Percentiles rank a stretch among this genome's conserved stretches.
These are phyloP conservation scores for Suillus tomentosus DNA, from an alignment of 768 basidiomycete species.

Conservation along the genomic window DNA sequence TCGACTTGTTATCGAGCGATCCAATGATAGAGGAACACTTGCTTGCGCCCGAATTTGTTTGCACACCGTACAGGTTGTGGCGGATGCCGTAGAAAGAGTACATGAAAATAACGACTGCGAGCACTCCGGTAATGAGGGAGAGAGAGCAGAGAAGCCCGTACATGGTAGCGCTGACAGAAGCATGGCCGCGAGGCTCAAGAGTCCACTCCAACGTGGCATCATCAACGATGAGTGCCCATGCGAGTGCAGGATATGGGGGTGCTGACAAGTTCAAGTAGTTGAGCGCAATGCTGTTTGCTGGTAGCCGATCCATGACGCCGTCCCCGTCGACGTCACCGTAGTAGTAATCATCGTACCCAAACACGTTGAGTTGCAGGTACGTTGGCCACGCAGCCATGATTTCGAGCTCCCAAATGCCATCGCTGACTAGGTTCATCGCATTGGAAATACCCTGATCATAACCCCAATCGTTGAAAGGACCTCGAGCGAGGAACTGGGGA, in stretches of 20 bases:
- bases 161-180: slow-evolving; percentile 82
- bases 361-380: slow-evolving; percentile 88
- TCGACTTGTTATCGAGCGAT: slow-evolving; percentile 57
- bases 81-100: slow-evolving; percentile 96
- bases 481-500: slow-evolving; percentile 85
- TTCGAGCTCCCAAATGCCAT: slow-evolving; percentile 81
- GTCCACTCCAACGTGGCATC: slow-evolving; percentile 78
- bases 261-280: slow-evolving; percentile 93
- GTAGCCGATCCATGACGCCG: slow-evolving; percentile 85
- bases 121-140: slow-evolving; percentile 82
- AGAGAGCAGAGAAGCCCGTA: slow-evolving; percentile 81
- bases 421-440: slow-evolving; percentile 61
- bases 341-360: slow-evolving; percentile 88
- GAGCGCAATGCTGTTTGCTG: slow-evolving; percentile 81
- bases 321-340: slow-evolving; percentile 90
- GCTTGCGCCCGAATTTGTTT: slow-evolving; percentile 65
- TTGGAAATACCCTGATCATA: slow-evolving; percentile 81
- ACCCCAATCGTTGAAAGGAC: slow-evolving; percentile 91
- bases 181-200: slow-evolving; percentile 79
- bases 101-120: slow-evolving; percentile 88
- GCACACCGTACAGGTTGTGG: slow-evolving; percentile 89
- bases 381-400: slow-evolving; percentile 92
- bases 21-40: slow-evolving; percentile 91
- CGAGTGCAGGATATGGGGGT: slow-evolving; percentile 83
- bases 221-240: slow-evolving; percentile 83